These are phyloP conservation scores for Sporothrix luriei DNA, from an alignment of 2,329 filamentous ascomycete genomes.

Conservation along the genomic window DNA sequence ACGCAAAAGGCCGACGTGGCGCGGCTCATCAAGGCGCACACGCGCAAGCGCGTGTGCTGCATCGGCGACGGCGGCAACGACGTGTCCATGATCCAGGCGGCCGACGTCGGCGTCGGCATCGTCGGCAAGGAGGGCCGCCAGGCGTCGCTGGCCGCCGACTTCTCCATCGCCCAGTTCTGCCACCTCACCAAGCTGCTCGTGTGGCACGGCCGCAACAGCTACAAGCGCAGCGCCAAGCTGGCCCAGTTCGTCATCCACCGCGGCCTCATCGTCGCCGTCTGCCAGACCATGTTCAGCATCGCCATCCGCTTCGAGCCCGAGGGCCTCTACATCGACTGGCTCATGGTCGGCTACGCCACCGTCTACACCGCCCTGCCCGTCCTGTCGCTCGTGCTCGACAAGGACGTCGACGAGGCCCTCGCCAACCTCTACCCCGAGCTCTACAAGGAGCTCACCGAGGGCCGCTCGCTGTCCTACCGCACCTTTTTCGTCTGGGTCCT, in stretches of 20 bases:
- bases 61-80: conserved; percentile 99
- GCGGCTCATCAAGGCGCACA: conserved; percentile 83
- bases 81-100: conserved; percentile 98
- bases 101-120: conserved; percentile 95
- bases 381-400: conserved; percentile 89
- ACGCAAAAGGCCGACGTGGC: conserved; percentile 97
- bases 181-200: conserved; percentile 96
- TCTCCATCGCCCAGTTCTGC: conserved; percentile 92
- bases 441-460: conserved; percentile 94
- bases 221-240: conserved; percentile 93
- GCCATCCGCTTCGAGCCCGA: conserved; percentile 90
- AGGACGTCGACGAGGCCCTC: conserved; percentile 90
- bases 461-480: conserved; percentile 82
- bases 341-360: conserved; percentile 94
- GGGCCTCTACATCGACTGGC: conserved; percentile 93
- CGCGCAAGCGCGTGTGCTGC: conserved; percentile 93
- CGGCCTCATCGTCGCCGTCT: conserved; percentile 90
- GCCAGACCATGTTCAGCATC: conserved; percentile 96
- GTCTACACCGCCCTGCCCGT: conserved; percentile 94
- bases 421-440: conserved; percentile 95
- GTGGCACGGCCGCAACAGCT: conserved; percentile 97
- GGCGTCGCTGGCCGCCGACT: conserved; percentile 92
- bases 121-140: conserved; percentile 97
- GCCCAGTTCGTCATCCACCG: conserved; percentile 98
- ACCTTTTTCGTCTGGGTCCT: conserved; percentile 98